Evolutionary conservation across 495 filamentous ascomycete genomes (phyloP).

Genomic region (Ramalina peruviana): DNA sequence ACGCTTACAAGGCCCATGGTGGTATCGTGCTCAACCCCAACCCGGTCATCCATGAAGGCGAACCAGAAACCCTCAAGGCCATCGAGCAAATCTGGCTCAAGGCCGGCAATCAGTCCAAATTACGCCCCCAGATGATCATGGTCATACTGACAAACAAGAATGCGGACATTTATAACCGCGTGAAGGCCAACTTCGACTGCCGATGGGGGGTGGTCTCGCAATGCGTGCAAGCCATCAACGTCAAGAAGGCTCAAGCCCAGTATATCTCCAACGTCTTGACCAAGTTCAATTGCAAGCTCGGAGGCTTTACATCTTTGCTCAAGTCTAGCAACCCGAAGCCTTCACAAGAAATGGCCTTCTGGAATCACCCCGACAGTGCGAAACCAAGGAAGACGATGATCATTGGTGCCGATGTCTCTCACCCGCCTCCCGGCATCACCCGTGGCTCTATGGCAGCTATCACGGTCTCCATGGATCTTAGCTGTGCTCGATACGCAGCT

Average conservation of each 20-base stretch:
- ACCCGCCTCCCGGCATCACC: conserved; percentile 49
- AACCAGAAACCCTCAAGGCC: conserved; percentile 33
- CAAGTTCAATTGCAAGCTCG: conserved; percentile 96
- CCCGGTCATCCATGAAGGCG: conserved; percentile 18
- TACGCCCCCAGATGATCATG: conserved; percentile 34
- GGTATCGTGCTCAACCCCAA: conserved; percentile 37
- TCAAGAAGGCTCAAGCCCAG: conserved; percentile 47
- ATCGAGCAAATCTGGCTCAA: conserved; percentile 38
- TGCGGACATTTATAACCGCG: conserved; percentile 49
- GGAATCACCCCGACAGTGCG: conserved; percentile 21
- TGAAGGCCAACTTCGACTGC: conserved; percentile 76
- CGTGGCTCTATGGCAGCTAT: conserved; percentile 75
- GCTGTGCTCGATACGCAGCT: conserved; percentile 58
- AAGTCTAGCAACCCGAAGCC: not conserved
- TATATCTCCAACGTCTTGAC: conserved; percentile 81
- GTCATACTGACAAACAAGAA: conserved; percentile 59
- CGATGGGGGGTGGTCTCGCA: conserved; percentile 69
- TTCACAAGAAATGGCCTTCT: conserved; percentile 5
- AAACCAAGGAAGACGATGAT: conserved; percentile 40
- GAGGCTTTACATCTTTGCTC: conserved; percentile 48
- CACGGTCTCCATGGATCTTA: conserved; percentile 61
- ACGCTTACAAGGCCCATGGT: conserved; percentile 56
- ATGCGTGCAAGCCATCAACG: conserved; percentile 47
- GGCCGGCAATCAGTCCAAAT: conserved; percentile 28
- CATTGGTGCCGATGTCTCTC: conserved; percentile 83